Base-by-base conservation (phyloP, 139 green algal genomes). In the Chlamydomonas sp. region DNA sequence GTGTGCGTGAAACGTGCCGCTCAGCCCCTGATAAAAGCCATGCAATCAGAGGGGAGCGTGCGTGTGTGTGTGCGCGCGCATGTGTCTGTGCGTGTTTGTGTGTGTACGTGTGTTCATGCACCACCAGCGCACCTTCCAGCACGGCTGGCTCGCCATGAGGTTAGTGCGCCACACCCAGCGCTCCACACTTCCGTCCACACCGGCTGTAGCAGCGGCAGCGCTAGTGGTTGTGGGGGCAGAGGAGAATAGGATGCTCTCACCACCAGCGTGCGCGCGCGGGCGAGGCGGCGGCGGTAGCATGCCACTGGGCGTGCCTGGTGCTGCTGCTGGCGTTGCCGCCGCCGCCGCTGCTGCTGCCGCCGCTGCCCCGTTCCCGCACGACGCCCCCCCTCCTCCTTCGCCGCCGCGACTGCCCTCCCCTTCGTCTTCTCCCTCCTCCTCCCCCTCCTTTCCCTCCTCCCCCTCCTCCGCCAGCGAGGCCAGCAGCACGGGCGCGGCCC, bases 91-190 rank as follows among this genome's bases (percentile, higher is more conserved):
- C 13, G 43, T 20, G 16, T 20, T 13, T 54, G 13, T 54, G 43
- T 20, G 13, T 54, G 43, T 20, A 54, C 43, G 13, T 26, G 43
- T 13, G 43, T 20, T 54, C 13, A 54, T 34, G 74, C 95, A 98
- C 1, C 10, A 26, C 73, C 95, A 98, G 92, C 93, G 96, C n/a
- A 79, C 88, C 58, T 91, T 75, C 92, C 92, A 97, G 73, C 84
- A 87, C 6, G 76, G 78, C 57, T 84, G 72, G 29, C 76, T 94
- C 1, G 59, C 37, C 43, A 72, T 54, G 35, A 97, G 65, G 1
- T 73, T 77, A 3, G 89, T 96, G 13, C 88, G 80, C 90, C 91
- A 97, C 24, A 77, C 60, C 84, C 82, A 94, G 3, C n/a, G 5
- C 0, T 37, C 64, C 3, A 63, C 43, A 26, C 33, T 22, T 35